phyloP scores from a whole-genome alignment of 1,284 basidiomycete genomes.

The Rhodotorula sp. region DNA sequence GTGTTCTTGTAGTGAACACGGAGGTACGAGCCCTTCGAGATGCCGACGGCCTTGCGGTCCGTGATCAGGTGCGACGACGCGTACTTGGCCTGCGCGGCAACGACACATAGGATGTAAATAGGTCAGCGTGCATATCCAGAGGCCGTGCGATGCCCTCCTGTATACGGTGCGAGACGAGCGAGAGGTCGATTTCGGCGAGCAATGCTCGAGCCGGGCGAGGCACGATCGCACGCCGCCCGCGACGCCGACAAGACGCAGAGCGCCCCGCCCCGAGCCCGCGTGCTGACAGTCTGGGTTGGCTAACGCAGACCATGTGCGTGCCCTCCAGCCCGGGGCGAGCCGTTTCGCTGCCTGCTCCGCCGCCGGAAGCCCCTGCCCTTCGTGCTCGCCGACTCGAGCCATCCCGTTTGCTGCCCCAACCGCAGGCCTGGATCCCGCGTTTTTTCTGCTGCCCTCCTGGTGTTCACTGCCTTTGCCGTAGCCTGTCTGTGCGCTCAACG shows the following conservation, averaged over 20 bases:
- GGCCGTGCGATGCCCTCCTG: neutral
- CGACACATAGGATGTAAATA: neutral
- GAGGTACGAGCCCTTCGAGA: slow-evolving; percentile 61
- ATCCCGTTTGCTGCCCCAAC: neutral
- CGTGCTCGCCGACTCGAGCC: neutral
- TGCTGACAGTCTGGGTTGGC: neutral
- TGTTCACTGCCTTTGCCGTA: neutral
- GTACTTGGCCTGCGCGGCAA: slow-evolving; percentile 33
- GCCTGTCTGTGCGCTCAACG: neutral
- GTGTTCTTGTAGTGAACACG: slow-evolving; percentile 99
- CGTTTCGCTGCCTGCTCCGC: neutral
- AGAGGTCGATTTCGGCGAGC: neutral
- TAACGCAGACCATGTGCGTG: neutral
- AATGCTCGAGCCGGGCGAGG: neutral
- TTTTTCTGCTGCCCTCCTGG: too few species aligned
- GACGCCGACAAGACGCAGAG: too few species aligned
- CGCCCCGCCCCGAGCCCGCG: too few species aligned
- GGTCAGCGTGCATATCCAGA: neutral
- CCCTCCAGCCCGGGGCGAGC: neutral
- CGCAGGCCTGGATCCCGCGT: too few species aligned
- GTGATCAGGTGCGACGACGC: slow-evolving; percentile 40
- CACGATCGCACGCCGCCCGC: too few species aligned
- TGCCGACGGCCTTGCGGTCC: slow-evolving; percentile 44
- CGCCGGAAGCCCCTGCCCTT: neutral
- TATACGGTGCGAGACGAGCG: neutral